phyloP scores from a whole-genome alignment of 129 eudicot genomes.

The Flaveria trinervia region DNA sequence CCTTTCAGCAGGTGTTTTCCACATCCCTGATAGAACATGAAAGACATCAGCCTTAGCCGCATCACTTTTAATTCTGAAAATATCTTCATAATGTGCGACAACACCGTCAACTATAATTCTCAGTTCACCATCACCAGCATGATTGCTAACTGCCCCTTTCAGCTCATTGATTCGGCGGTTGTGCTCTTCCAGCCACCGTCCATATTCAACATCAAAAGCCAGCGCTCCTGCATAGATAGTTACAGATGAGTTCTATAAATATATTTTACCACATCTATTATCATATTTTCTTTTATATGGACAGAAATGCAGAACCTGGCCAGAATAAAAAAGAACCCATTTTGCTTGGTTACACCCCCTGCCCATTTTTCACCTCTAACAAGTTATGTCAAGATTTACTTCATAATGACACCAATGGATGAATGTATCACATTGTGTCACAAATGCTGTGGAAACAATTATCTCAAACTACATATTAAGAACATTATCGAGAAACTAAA shows the following conservation, averaged over 20 bases:
- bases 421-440: no score
- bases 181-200: slow-evolving; percentile 93
- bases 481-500: no score
- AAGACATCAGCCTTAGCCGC: slow-evolving; percentile 85
- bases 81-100: slow-evolving; percentile 80
- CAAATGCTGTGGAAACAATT: no score
- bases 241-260: not conserved
- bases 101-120: slow-evolving; percentile 84
- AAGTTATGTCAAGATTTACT: no score
- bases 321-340: no score
- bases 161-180: slow-evolving; percentile 73
- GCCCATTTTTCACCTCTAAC: no score
- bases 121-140: slow-evolving; percentile 95
- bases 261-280: not conserved
- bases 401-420: no score
- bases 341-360: no score
- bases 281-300: not conserved
- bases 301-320: no score
- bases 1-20: slow-evolving; percentile 93
- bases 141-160: slow-evolving; percentile 89
- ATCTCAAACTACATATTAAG: no score
- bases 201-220: slow-evolving; percentile 90
- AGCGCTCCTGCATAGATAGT: slow-evolving; percentile 59
- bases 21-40: slow-evolving; percentile 85
- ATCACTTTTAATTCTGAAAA: slow-evolving; percentile 68